A percentile compares a stretch with the other conserved stretches of the same genome.
Evolutionary conservation across 2,329 filamentous ascomycete genomes (phyloP).

Genomic region (Leptographium galeiforme): DNA sequence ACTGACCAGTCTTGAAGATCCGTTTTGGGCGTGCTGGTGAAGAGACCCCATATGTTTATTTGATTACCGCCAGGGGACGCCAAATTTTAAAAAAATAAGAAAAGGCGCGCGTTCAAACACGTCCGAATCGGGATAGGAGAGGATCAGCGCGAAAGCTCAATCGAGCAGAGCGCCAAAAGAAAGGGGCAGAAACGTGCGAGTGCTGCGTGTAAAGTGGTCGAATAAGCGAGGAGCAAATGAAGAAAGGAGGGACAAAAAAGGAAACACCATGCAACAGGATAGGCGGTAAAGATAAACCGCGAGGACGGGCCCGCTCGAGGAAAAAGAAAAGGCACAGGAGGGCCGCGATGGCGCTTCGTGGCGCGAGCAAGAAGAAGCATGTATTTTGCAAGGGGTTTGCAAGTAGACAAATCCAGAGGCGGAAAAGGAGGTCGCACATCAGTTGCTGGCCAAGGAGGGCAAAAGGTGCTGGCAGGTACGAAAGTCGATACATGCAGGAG

Average conservation of each 20-base stretch:
- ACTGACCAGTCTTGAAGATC: background rate
- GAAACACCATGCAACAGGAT: background rate
- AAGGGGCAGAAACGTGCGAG: background rate
- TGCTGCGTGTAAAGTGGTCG: too few relatives aligned
- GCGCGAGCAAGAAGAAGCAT: too few relatives aligned
- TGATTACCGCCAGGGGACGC: constrained; percentile 18
- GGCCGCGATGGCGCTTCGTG: too few relatives aligned
- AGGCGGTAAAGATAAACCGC: background rate
- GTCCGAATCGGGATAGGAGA: constrained; percentile 1
- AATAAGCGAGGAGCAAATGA: background rate
- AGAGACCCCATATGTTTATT: constrained; percentile 18
- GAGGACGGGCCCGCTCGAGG: background rate
- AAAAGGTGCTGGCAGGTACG: too few relatives aligned
- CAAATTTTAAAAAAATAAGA: constrained; percentile 15
- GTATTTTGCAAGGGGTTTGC: too few relatives aligned
- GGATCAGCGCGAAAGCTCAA: constrained; percentile 5
- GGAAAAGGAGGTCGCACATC: too few relatives aligned
- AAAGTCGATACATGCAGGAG: too few relatives aligned
- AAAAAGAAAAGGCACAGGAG: too few relatives aligned
- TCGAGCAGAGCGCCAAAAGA: constrained; percentile 1
- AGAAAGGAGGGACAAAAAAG: background rate
- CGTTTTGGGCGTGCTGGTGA: background rate
- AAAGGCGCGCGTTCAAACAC: constrained; percentile 16
- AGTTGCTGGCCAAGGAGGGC: too few relatives aligned
- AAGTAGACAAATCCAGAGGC: too few relatives aligned